Conservation (phyloP, 2,329 filamentous ascomycete genomes). For the Colletotrichum spaethianum region DNA sequence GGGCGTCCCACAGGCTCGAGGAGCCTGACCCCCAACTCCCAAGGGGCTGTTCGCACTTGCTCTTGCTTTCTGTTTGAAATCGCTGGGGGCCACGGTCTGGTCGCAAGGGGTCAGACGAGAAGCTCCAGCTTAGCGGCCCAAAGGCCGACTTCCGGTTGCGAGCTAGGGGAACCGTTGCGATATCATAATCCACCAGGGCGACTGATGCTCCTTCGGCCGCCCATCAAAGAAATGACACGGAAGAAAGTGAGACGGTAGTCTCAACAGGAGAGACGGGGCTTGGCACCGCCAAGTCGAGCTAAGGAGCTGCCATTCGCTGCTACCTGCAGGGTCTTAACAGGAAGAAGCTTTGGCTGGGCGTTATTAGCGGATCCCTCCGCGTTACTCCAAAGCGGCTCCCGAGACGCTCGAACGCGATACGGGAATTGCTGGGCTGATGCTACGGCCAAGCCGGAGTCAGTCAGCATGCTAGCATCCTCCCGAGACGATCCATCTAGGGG, state of each 20-base stretch:
- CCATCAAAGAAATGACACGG: background rate
- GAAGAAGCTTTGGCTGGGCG: constrained; percentile 18
- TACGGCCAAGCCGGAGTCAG: background rate
- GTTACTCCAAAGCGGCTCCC: background rate
- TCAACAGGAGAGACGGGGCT: background rate
- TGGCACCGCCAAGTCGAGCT: constrained; percentile 10
- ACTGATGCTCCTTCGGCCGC: background rate
- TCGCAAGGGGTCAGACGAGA: background rate
- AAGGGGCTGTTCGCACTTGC: background rate
- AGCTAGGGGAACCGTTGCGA: background rate
- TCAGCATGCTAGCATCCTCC: background rate
- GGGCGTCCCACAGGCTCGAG: background rate
- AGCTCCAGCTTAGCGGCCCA: background rate
- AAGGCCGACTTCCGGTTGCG: background rate
- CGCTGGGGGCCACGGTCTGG: background rate
- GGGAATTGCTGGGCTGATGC: background rate
- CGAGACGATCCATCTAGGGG: background rate
- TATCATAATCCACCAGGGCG: background rate
- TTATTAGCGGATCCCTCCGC: background rate
- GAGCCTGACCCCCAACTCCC: background rate
- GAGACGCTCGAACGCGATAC: background rate
- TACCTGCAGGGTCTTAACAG: constrained; percentile 10
- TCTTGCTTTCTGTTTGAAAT: background rate
- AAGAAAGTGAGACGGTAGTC: background rate
- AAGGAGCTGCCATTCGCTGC: constrained; percentile 1